Conservation (phyloP, 441 rosid species). For the Gossypium aridum region DNA sequence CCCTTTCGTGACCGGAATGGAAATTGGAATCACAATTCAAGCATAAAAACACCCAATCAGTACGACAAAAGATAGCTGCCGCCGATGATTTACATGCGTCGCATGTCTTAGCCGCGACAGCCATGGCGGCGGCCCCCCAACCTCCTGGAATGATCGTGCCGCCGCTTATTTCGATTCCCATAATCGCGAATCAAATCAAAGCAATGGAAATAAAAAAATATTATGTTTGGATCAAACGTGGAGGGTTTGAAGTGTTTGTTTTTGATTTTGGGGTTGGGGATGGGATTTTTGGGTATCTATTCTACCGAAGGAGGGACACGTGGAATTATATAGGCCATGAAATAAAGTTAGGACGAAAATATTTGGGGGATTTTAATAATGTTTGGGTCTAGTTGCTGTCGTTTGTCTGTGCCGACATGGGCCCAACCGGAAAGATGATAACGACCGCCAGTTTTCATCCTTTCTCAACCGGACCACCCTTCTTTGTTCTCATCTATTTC, state of each 20-base stretch:
- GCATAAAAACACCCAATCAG: slow-evolving; percentile 50
- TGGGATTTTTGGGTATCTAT: too few species aligned
- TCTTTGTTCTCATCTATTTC: too few species aligned
- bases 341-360: background rate
- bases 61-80: slow-evolving; percentile 46
- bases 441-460: too few species aligned
- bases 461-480: too few species aligned
- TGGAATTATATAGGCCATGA: slow-evolving; percentile 26
- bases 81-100: slow-evolving; percentile 44
- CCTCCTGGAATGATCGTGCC: slow-evolving; percentile 13
- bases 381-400: too few species aligned
- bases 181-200: background rate
- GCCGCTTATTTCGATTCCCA: slow-evolving; percentile 37
- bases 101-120: slow-evolving; percentile 40
- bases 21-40: slow-evolving; percentile 40
- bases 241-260: too few species aligned
- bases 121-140: slow-evolving; percentile 32
- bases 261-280: too few species aligned
- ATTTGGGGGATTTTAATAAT: too few species aligned
- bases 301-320: slow-evolving; percentile 26
- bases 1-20: slow-evolving; percentile 51
- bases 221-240: slow-evolving; percentile 12
- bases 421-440: too few species aligned
- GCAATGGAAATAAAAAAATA: background rate
- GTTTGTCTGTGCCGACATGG: too few species aligned